phyloP scores from a whole-genome alignment of 2,329 filamentous ascomycete species.

The Calonectria ilicicola region DNA sequence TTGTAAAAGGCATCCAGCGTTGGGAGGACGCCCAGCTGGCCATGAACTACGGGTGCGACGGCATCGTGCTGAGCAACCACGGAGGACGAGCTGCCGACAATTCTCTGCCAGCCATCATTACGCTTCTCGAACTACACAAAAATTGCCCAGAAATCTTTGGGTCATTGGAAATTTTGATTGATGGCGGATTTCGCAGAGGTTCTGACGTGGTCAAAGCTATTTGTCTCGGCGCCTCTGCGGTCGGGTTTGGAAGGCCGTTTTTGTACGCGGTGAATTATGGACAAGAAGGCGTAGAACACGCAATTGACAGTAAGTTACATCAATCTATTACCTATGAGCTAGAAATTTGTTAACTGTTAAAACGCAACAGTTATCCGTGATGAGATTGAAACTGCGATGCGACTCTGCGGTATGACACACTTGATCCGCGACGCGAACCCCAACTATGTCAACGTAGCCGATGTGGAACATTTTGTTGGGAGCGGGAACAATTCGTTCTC shows the following conservation, averaged over 20 bases:
- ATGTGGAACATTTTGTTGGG: neutral
- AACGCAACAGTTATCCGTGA: constrained; percentile 55
- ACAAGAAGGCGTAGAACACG: constrained; percentile 64
- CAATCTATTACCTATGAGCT: neutral
- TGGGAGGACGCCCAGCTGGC: constrained; percentile 71
- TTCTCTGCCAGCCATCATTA: constrained; percentile 66
- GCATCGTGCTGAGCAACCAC: constrained; percentile 78
- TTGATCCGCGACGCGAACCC: constrained; percentile 8
- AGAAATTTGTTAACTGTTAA: neutral
- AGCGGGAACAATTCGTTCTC: neutral
- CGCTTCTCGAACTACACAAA: constrained; percentile 72
- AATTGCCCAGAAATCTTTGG: constrained; percentile 71
- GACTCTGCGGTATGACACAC: constrained; percentile 50
- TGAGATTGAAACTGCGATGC: constrained; percentile 75
- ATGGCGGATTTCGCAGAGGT: constrained; percentile 73
- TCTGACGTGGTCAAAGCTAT: constrained; percentile 77
- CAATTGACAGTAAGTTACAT: constrained; percentile 60
- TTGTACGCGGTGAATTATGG: constrained; percentile 74
- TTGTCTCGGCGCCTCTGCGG: constrained; percentile 72
- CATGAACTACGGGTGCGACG: constrained; percentile 71
- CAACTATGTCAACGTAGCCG: constrained; percentile 1
- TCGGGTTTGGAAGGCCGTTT: constrained; percentile 72
- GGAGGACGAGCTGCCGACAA: constrained; percentile 70
- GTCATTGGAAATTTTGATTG: constrained; percentile 71
- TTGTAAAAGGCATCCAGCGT: constrained; percentile 78